Evolutionary conservation across 75 land plant species (phyloP).

Genomic region (Ceratopteris richardii): DNA sequence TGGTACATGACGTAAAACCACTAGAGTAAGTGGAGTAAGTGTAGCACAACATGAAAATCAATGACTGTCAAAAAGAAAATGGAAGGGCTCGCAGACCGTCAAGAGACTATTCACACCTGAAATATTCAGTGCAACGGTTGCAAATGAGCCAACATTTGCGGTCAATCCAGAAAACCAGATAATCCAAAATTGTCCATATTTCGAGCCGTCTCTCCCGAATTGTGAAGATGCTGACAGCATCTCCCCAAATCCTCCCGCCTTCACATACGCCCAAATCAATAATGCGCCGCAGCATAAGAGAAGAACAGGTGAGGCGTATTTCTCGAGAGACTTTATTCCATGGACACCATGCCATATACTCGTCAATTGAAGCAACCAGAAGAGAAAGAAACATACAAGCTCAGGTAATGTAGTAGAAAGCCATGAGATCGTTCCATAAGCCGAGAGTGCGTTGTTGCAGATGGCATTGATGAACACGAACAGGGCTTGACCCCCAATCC

Average conservation of each 20-base stretch:
- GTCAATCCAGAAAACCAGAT: slow-evolving; percentile 43
- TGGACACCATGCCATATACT: slow-evolving; percentile 35
- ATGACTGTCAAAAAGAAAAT: no score
- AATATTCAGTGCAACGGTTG: slow-evolving; percentile 16
- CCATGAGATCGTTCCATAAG: slow-evolving; percentile 7
- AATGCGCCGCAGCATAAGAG: slow-evolving; percentile 21
- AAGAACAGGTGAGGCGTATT: slow-evolving; percentile 41
- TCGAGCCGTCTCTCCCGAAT: slow-evolving; percentile 28
- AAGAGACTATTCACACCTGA: neutral
- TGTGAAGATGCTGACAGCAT: slow-evolving; percentile 31
- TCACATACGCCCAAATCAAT: slow-evolving; percentile 40
- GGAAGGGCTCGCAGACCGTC: no score
- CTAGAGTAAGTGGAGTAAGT: no score
- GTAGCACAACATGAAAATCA: no score
- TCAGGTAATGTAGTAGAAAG: slow-evolving; percentile 27
- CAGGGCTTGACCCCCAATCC: slow-evolving; percentile 48
- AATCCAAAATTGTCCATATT: slow-evolving; percentile 28
- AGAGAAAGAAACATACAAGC: slow-evolving; percentile 33
- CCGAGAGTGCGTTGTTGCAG: neutral
- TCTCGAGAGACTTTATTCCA: slow-evolving; percentile 27
- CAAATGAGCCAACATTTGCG: slow-evolving; percentile 27
- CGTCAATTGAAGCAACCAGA: slow-evolving; percentile 32
- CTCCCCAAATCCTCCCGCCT: slow-evolving; percentile 48
- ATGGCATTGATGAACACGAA: slow-evolving; percentile 20
- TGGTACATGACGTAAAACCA: no score